phyloP scores from a whole-genome alignment of 805 yeast genomes.

The Suhomyces canberraensis region DNA sequence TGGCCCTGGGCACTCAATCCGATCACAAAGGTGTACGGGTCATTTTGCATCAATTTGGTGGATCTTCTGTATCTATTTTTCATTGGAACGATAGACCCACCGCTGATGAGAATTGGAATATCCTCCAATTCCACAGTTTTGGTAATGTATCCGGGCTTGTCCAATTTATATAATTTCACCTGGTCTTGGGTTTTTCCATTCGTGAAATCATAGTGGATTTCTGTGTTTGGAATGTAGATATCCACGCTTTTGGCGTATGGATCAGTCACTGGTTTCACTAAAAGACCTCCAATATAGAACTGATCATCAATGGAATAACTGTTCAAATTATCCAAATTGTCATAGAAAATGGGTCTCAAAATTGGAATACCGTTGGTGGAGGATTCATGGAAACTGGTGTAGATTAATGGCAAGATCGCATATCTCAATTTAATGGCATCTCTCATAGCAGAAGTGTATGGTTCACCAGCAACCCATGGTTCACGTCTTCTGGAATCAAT shows the following conservation, averaged over 20 bases:
- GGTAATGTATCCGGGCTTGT: conserved; percentile 31
- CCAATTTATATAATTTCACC: conserved; percentile 9
- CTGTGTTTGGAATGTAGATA: conserved; percentile 53
- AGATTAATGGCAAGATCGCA: conserved; percentile 69
- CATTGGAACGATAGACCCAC: conserved; percentile 71
- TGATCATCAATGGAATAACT: conserved; percentile 72
- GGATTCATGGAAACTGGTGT: conserved; percentile 72
- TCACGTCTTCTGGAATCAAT: conserved; percentile 90
- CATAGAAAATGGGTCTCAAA: conserved; percentile 64
- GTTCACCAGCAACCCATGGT: conserved; percentile 84
- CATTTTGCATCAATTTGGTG: conserved; percentile 66
- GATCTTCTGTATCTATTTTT: conserved; percentile 80
- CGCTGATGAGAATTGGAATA: conserved; percentile 70
- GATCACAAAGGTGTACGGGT: conserved; percentile 75
- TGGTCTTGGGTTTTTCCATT: conserved; percentile 23
- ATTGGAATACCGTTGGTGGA: conserved; percentile 65
- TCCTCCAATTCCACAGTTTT: conserved; percentile 49
- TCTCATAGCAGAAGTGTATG: conserved; percentile 60
- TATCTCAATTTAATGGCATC: conserved; percentile 76
- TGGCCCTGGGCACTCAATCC: conserved; percentile 48
- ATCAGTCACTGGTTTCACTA: conserved; percentile 77
- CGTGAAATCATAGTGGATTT: conserved; percentile 54
- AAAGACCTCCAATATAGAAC: conserved; percentile 69
- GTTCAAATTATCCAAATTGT: conserved; percentile 43
- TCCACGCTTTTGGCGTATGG: conserved; percentile 41